Evolutionary conservation across 2,329 filamentous ascomycete genomes (phyloP).

Genomic region (Anthostomella pinea): DNA sequence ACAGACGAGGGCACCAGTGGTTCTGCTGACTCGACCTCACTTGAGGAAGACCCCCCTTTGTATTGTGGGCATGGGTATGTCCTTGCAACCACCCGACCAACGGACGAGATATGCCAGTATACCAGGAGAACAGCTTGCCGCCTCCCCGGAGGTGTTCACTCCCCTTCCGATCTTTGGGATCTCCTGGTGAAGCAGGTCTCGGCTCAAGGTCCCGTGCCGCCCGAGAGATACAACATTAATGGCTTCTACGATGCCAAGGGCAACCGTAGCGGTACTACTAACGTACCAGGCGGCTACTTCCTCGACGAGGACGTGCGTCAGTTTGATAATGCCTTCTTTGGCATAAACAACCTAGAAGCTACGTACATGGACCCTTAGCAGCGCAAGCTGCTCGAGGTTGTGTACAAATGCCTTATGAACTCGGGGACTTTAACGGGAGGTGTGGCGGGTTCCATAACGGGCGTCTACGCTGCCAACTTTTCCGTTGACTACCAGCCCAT

Average conservation of each 20-base stretch:
- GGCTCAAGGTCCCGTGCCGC: constrained; percentile 15
- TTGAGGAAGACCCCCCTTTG: constrained; percentile 1
- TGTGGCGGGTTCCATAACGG: constrained; percentile 11
- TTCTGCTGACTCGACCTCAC: background rate
- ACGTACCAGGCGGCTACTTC: constrained; percentile 26
- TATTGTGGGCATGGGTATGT: constrained; percentile 4
- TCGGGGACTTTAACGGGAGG: constrained; percentile 12
- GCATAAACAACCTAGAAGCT: constrained; percentile 27
- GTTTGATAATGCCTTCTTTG: constrained; percentile 31
- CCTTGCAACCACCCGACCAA: too few relatives aligned
- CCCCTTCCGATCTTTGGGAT: constrained; percentile 18
- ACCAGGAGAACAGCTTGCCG: constrained; percentile 14
- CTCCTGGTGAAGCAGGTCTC: constrained; percentile 15
- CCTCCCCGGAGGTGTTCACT: constrained; percentile 18
- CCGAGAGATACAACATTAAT: constrained; percentile 16
- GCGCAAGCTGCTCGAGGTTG: constrained; percentile 33
- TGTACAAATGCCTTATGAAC: constrained; percentile 32
- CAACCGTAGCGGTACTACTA: constrained; percentile 7
- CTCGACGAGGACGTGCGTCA: constrained; percentile 24
- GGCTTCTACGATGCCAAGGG: constrained; percentile 19
- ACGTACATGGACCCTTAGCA: constrained; percentile 32
- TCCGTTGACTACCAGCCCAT: constrained; percentile 17
- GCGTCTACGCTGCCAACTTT: constrained; percentile 28
- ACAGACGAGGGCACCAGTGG: background rate
- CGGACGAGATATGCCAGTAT: background rate